Percentiles rank a stretch among this genome's conserved stretches.
These are phyloP conservation scores for Fusarium marasasianum DNA, from an alignment of 2,329 filamentous ascomycete genomes.

Conservation along the genomic window DNA sequence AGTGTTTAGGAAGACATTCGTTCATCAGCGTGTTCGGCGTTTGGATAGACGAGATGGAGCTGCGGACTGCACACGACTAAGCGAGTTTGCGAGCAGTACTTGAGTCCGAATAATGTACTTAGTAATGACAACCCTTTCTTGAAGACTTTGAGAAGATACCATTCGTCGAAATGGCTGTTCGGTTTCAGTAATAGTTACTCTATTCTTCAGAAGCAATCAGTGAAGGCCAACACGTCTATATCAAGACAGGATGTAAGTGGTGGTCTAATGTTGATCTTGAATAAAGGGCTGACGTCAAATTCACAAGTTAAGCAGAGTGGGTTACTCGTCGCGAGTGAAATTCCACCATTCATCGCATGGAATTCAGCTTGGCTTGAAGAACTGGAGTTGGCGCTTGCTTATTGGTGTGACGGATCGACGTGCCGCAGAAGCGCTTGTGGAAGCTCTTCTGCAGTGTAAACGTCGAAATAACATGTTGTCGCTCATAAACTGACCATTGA, in stretches of 20 bases:
- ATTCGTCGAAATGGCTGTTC: background rate
- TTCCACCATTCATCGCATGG: slow-evolving; percentile 1
- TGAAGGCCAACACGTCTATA: background rate
- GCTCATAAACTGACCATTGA: slow-evolving; percentile 7
- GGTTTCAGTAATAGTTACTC: background rate
- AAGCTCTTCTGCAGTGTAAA: background rate
- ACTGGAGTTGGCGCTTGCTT: background rate
- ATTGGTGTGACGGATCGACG: slow-evolving; percentile 30
- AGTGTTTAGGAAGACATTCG: slow-evolving; percentile 38
- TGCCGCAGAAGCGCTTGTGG: slow-evolving; percentile 31
- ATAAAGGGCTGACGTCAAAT: background rate
- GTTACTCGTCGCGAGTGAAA: background rate
- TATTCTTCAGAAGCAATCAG: background rate
- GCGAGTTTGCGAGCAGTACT: background rate
- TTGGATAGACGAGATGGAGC: slow-evolving; percentile 35
- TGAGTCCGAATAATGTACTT: slow-evolving; percentile 9
- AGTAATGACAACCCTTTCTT: slow-evolving; percentile 12
- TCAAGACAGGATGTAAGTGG: background rate
- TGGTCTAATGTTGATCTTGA: background rate
- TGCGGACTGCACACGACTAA: background rate
- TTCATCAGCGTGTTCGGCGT: slow-evolving; percentile 40
- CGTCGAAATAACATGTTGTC: background rate
- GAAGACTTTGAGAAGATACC: background rate
- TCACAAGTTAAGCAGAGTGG: background rate
- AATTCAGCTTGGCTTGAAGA: background rate